phyloP scores from a whole-genome alignment of 2,329 filamentous ascomycete genomes.

The Blumeria graminis region DNA sequence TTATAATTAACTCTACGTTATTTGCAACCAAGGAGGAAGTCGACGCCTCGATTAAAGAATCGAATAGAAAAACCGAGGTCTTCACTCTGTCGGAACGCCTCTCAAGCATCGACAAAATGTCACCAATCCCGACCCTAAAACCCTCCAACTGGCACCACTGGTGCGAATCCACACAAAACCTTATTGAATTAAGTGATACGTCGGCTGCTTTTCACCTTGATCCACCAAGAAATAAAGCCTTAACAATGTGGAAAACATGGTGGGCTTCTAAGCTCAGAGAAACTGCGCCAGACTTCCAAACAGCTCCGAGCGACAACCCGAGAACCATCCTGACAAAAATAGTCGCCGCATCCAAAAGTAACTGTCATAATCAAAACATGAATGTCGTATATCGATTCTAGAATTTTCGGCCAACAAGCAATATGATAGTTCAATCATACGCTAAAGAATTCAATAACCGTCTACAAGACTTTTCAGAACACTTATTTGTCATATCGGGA shows the following conservation, averaged over 20 bases:
- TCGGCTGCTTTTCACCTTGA: background rate
- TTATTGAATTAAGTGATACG: background rate
- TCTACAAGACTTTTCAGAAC: background rate
- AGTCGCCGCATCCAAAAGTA: background rate
- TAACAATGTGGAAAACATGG: background rate
- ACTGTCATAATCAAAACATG: background rate
- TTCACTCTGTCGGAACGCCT: too few species aligned
- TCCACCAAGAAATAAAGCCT: background rate
- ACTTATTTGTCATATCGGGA: background rate
- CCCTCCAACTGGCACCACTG: too few species aligned
- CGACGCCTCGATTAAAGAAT: too few species aligned
- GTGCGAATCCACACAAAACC: too few species aligned
- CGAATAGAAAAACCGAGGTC: too few species aligned
- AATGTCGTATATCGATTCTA: background rate
- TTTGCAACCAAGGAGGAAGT: too few species aligned
- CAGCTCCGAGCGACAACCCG: background rate
- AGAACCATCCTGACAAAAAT: background rate
- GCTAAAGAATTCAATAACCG: background rate
- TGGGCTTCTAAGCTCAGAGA: background rate
- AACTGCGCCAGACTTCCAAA: background rate
- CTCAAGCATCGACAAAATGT: too few species aligned
- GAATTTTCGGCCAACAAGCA: background rate
- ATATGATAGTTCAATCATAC: background rate
- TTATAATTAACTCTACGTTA: too few species aligned
- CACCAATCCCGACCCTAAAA: too few species aligned